These are phyloP conservation scores for Peronospora belbahrii DNA, from an alignment of 352 stramenopile genomes.

Conservation along the genomic window DNA sequence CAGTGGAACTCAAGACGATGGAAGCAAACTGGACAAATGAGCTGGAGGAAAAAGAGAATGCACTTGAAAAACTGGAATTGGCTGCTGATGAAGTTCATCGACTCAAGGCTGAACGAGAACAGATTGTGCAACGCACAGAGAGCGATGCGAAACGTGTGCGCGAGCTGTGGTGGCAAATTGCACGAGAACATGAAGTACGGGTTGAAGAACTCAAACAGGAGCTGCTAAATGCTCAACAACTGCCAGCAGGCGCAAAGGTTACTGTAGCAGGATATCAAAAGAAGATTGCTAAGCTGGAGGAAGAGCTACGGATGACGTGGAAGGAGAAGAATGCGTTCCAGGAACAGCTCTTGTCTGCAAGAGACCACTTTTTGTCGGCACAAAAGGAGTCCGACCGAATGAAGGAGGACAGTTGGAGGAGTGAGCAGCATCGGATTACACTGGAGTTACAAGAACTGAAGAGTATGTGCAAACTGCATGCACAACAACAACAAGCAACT, in stretches of 20 bases:
- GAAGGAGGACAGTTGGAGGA: conserved; percentile 26
- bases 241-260: conserved; percentile 18
- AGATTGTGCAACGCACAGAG: conserved; percentile 62
- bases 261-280: conserved; percentile 16
- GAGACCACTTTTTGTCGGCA: conserved; percentile 24
- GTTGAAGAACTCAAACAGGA: conserved; percentile 35
- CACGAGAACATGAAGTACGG: conserved; percentile 55
- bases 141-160: conserved; percentile 59
- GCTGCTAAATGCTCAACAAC: conserved; percentile 29
- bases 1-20: conserved; percentile 39
- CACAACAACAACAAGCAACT: conserved; percentile 40
- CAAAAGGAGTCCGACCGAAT: conserved; percentile 32
- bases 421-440: conserved; percentile 25
- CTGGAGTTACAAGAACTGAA: conserved; percentile 39
- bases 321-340: conserved; percentile 40
- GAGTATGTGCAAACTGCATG: conserved; percentile 32
- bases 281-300: conserved; percentile 33
- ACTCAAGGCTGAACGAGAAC: conserved; percentile 39
- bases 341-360: conserved; percentile 25
- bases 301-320: conserved; percentile 18
- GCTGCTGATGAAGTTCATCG: conserved; percentile 37
- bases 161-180: conserved; percentile 76
- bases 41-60: conserved; percentile 49
- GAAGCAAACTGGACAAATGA: conserved; percentile 60
- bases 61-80: conserved; percentile 41